Percentiles rank a stretch among this genome's conserved stretches.
These are phyloP conservation scores for Ustilago cynodontis DNA, from an alignment of 1,284 basidiomycete genomes.

Conservation along the genomic window DNA sequence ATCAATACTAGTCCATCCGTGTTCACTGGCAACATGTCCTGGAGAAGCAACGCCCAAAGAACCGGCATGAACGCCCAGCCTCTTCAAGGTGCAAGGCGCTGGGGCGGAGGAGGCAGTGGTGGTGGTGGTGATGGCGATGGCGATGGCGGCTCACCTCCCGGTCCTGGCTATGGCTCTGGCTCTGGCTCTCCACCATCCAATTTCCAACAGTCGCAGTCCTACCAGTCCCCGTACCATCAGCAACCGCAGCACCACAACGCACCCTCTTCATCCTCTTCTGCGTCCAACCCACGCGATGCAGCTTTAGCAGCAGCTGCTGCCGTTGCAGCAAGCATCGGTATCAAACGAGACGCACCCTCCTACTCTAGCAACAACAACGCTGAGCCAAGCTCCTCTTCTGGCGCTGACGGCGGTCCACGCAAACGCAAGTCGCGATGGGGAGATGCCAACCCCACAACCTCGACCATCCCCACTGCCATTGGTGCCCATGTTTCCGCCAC, in stretches of 20 bases:
- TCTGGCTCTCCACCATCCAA: slow-evolving; percentile 19
- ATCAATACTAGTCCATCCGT: neutral
- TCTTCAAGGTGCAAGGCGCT: slow-evolving; percentile 57
- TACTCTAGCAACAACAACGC: neutral
- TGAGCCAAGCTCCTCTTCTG: slow-evolving; percentile 11
- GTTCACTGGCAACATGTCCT: slow-evolving; percentile 52
- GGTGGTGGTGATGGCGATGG: slow-evolving; percentile 9
- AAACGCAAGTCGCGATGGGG: slow-evolving; percentile 69
- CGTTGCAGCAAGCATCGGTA: slow-evolving; percentile 47
- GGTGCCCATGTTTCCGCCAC: slow-evolving; percentile 57
- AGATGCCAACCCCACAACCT: slow-evolving; percentile 55
- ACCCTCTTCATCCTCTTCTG: slow-evolving; percentile 24
- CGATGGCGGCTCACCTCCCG: neutral
- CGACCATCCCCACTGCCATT: slow-evolving; percentile 63
- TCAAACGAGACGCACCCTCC: slow-evolving; percentile 38
- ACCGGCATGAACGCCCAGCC: slow-evolving; percentile 69
- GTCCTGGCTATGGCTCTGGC: slow-evolving; percentile 7
- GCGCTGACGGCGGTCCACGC: slow-evolving; percentile 52
- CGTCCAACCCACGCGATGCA: slow-evolving; percentile 32
- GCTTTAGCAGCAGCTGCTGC: slow-evolving; percentile 43
- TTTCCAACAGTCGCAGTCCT: slow-evolving; percentile 14
- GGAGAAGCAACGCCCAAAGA: slow-evolving; percentile 65
- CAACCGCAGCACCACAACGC: slow-evolving; percentile 1
- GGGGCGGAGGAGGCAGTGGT: slow-evolving; percentile 58
- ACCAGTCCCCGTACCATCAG: slow-evolving; percentile 24